Evolutionary conservation across 495 filamentous ascomycete genomes (phyloP).

Genomic region (Xylaria venustula): DNA sequence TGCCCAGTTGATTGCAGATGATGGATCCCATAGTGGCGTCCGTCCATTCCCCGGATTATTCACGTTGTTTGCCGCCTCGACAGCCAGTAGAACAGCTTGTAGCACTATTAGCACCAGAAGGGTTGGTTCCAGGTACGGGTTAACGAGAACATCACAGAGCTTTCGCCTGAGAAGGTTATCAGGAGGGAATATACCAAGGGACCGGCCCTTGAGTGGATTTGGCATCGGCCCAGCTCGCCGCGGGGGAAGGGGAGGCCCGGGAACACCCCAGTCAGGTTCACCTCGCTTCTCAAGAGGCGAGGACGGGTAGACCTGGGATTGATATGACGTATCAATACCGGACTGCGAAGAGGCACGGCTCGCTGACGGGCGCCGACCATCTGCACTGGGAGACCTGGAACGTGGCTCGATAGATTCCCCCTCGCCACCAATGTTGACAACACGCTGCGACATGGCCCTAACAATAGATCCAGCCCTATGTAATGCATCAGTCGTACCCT

Average conservation of each 20-base stretch:
- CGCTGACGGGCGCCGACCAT: conserved; percentile 31
- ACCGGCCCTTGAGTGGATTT: conserved; percentile 86
- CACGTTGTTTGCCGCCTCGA: conserved; percentile 73
- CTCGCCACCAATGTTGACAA: conserved; percentile 92
- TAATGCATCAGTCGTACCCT: conserved; percentile 62
- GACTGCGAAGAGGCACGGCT: conserved; percentile 46
- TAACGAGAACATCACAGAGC: conserved; percentile 85
- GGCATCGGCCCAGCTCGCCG: conserved; percentile 47
- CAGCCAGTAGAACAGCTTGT: conserved; percentile 80
- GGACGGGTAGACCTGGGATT: conserved; percentile 43
- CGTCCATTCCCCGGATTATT: conserved; percentile 51
- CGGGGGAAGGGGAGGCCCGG: conserved; percentile 24
- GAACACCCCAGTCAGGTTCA: conserved; percentile 35
- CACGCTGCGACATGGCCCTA: conserved; percentile 94
- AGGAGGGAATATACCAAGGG: conserved; percentile 79
- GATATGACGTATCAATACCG: conserved; percentile 52
- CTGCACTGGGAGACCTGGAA: conserved; percentile 46
- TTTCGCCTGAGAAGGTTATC: conserved; percentile 69
- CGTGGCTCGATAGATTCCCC: conserved; percentile 75
- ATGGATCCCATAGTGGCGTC: conserved; percentile 59
- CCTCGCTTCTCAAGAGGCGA: conserved; percentile 43
- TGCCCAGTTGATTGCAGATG: conserved; percentile 69
- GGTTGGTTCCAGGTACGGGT: conserved; percentile 80
- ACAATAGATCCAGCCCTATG: conserved; percentile 85
- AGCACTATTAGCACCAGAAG: conserved; percentile 85